Evolutionary conservation across 257 asterid genomes (phyloP), one percentile per base, ranked within the genome.

Genomic region (Gynochthodes officinalis): DNA sequence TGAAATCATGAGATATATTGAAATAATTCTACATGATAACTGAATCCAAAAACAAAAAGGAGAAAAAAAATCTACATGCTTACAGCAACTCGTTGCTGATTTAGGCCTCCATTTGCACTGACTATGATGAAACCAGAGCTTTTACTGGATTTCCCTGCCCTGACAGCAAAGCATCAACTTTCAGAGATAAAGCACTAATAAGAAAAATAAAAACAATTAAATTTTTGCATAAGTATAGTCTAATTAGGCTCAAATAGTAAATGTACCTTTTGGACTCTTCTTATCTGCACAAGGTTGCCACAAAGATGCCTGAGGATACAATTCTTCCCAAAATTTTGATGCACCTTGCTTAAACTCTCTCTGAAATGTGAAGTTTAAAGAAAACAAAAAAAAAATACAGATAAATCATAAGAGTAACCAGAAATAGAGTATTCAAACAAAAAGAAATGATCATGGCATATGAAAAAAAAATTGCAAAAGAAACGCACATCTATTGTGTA

Each of bases 51-150:
- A 50, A 42, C 18, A 67, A 4, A 30, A 72, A 27, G 30, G 35
- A 53, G 13, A 28, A 19, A 0, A 44, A 15, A 67, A 11, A 46
- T 52, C 33, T 9, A 58, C 40, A 68, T 49, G 40, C 97, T 88
- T 85, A 90, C 96, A 2, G 98, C 98, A 70, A 90, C 97, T 80
- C 98, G 83, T 73, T 90, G 98, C 82, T 93, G 98, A 81, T 90
- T 93, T 63, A 93, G 87, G 60, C 97, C 98, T 57, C 98, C 98
- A 55, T 95, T 95, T 73, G 97, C 97, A 39, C 99, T 92, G 74
- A 92, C 87, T 78, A 90, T 70, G 59, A 95, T 84, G 62, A 78
- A 89, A 49, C 99, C 91, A 39, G 87, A 86, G 73, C 58, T 81
- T 69, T 81, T 84, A 67, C 74, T 82, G 64, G 77, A 69, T 71